These are phyloP conservation scores for Arachis stenosperma DNA, from an alignment of 306 rosid species.

Conservation along the genomic window DNA sequence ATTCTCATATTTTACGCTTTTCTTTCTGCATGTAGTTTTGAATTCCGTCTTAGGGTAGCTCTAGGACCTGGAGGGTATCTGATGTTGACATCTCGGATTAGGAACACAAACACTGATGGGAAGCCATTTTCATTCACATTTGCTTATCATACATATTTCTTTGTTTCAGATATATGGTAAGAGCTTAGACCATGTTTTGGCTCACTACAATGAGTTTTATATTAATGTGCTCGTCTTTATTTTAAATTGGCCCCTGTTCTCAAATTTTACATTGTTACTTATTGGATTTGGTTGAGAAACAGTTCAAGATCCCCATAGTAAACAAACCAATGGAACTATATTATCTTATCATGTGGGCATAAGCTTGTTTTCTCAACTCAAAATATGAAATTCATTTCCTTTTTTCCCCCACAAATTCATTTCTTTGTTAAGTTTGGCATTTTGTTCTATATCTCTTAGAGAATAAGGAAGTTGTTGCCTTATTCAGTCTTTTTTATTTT, in stretches of 20 bases:
- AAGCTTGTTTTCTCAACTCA: conserved; percentile 21
- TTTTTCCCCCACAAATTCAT: too few species aligned
- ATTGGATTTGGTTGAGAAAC: conserved; percentile 27
- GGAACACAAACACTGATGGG: conserved; percentile 87
- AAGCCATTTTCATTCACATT: conserved; percentile 92
- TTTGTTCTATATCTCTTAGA: not conserved
- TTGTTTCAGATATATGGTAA: conserved; percentile 92
- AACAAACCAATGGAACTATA: conserved; percentile 16
- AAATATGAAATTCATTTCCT: not conserved
- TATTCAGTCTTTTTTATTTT: conserved; percentile 16
- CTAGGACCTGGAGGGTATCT: conserved; percentile 92
- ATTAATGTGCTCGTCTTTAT: not conserved
- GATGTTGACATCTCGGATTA: conserved; percentile 81
- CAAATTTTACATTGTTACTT: conserved; percentile 18
- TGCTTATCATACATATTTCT: conserved; percentile 93
- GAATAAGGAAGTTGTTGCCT: conserved; percentile 18
- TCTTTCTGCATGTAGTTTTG: conserved; percentile 63
- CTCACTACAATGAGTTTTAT: conserved; percentile 19
- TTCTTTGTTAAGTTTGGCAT: conserved; percentile 4
- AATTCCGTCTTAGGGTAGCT: conserved; percentile 86
- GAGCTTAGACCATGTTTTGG: conserved; percentile 23
- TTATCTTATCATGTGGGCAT: conserved; percentile 9
- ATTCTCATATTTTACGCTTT: conserved; percentile 31
- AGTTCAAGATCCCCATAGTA: conserved; percentile 9
- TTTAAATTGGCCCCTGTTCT: not conserved